Evolutionary conservation across 371 early-diverging fungal species (phyloP), one percentile per base, ranked within the genome.

Genomic region (Phascolomyces articulosus): DNA sequence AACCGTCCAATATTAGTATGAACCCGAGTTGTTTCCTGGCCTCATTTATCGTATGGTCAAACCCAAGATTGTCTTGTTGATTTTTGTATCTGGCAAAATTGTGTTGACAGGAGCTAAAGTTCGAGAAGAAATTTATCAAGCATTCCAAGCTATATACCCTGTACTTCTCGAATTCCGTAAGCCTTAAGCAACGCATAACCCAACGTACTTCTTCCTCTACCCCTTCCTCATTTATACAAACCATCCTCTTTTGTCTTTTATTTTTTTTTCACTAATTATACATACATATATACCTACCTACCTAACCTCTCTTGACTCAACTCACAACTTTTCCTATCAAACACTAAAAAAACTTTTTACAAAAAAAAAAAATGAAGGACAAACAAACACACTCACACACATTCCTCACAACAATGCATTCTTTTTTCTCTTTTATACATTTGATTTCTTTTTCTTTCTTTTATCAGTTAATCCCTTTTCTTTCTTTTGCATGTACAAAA

Each of bases 21-120:
- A 99, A 80, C 99, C 99, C 21, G 99, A 99, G 83, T 88, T 99
- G 67, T 99, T 99, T 79, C 99, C 99, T 40, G 99, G 99, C 64
- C 91, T 99, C 27, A 99, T 99, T 70, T 99, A 99, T 85, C 92
- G 99, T 58, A 99, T 99, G 99, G 98, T 96, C 47, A 96, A 97
- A 76, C 99, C 99, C 31, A 99, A 99, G 82, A 98, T 99, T 71
- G 99, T 99, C 21, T 78, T 99, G 66, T 87, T 99, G 27, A 99
- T 99, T 63, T 99, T 99, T 85, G 99, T 99, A 15, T 98, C 98
- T 64, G 99, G 99, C 67, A 99, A 99, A 84, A 98, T 99, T 75
- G 99, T 99, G 23, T 88, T 99, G 60, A 99, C 99, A 9, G 99
- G 99, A 55, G 99, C 99, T 24, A 99, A 99, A 86, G 95, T 91